These are phyloP conservation scores for Athelia psychrophila DNA, from an alignment of 1,284 basidiomycete species.

Conservation along the genomic window DNA sequence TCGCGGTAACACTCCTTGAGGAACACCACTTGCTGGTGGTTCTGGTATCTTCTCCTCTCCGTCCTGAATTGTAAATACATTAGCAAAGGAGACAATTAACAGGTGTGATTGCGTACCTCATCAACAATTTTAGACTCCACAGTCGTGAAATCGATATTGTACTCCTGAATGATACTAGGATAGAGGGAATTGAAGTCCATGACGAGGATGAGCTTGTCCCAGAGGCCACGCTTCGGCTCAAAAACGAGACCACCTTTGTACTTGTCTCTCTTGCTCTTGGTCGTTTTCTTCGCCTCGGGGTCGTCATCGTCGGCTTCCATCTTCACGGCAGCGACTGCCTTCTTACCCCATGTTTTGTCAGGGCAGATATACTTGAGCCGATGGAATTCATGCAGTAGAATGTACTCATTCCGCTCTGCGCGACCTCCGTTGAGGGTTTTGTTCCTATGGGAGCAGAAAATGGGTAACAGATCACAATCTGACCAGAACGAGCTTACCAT, in stretches of 20 bases:
- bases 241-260: slow-evolving; percentile 99
- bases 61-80: slow-evolving; percentile 41
- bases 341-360: slow-evolving; percentile 89
- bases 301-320: slow-evolving; percentile 66
- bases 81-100: slow-evolving; percentile 1
- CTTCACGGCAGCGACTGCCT: slow-evolving; percentile 52
- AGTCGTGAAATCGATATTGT: slow-evolving; percentile 99
- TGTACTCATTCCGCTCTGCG: slow-evolving; percentile 98
- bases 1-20: slow-evolving; percentile 90
- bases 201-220: slow-evolving; percentile 96
- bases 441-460: slow-evolving; percentile 60
- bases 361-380: slow-evolving; percentile 95
- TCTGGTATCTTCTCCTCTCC: slow-evolving; percentile 89
- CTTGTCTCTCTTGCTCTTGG: slow-evolving; percentile 85
- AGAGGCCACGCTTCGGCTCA: slow-evolving; percentile 93
- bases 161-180: slow-evolving; percentile 99
- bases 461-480: background rate
- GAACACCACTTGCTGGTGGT: slow-evolving; percentile 70
- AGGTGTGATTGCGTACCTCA: slow-evolving; percentile 43
- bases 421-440: slow-evolving; percentile 94
- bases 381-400: slow-evolving; percentile 98
- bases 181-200: slow-evolving; percentile 99
- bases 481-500: slow-evolving; percentile 62
- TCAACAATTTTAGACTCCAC: slow-evolving; percentile 71
- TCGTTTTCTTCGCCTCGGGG: slow-evolving; percentile 41